Conservation (phyloP, 2,329 filamentous ascomycete species). For the Trichoderma lentiforme region DNA sequence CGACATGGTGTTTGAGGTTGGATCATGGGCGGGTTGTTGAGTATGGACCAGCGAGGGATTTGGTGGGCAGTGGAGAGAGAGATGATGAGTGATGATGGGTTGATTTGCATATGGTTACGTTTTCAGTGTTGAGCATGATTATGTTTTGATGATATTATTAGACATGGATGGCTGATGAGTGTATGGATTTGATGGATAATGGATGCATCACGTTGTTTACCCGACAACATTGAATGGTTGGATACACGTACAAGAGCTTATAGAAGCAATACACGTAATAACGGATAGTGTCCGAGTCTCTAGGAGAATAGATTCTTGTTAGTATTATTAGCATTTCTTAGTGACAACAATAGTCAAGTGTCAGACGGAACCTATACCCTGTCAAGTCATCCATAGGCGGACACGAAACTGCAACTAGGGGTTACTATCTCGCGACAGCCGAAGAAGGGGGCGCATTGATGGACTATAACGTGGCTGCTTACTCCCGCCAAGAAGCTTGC, state of each 20-base stretch:
- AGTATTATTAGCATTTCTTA: not conserved
- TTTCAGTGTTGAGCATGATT: not conserved
- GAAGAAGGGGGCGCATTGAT: not conserved
- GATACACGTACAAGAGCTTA: not conserved
- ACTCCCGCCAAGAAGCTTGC: not conserved
- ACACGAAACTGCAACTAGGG: not conserved
- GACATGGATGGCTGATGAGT: not conserved
- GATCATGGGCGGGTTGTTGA: slow-evolving; percentile 51
- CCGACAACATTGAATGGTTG: not conserved
- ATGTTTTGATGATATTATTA: not conserved
- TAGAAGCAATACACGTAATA: not conserved
- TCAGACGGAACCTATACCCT: not conserved
- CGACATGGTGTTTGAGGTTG: slow-evolving; percentile 52
- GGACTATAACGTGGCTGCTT: not conserved
- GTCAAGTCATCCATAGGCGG: not conserved
- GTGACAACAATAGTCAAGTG: not conserved
- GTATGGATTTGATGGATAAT: not conserved
- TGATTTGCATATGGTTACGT: not conserved
- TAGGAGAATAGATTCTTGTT: not conserved
- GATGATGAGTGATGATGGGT: not conserved
- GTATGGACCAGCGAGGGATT: slow-evolving; percentile 39
- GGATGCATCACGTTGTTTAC: not conserved
- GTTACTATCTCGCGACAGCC: not conserved
- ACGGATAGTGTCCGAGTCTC: not conserved
- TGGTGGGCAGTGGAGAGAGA: not conserved